A percentile compares a stretch with the other conserved stretches of the same genome.
phyloP scores from a whole-genome alignment of 2,329 filamentous ascomycete species.

The Phyllosticta citribraziliensis region DNA sequence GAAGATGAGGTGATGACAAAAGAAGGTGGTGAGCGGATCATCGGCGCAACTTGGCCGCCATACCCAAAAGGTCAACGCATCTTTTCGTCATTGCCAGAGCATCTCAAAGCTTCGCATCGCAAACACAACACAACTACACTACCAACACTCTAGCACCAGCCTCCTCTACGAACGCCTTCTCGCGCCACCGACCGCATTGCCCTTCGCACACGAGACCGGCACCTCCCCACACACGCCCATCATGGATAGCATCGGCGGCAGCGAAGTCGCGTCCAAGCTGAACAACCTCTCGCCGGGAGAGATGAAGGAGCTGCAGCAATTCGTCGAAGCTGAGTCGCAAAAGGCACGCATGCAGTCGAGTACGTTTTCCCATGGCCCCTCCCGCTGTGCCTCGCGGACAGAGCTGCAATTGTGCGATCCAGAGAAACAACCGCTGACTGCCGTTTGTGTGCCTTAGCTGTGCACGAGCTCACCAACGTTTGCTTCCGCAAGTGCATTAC shows the following conservation, averaged over 20 bases:
- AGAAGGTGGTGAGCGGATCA: neutral
- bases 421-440: constrained; percentile 17
- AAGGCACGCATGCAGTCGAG: constrained; percentile 59
- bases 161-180: neutral
- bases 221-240: neutral
- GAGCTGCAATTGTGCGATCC: too few species aligned
- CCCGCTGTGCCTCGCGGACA: neutral
- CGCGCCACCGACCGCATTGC: neutral
- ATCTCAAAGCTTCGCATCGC: neutral
- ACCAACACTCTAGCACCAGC: neutral
- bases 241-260: neutral
- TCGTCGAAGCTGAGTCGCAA: constrained; percentile 75
- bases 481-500: constrained; percentile 96
- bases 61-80: neutral
- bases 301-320: constrained; percentile 79
- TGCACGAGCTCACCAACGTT: constrained; percentile 59
- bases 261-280: constrained; percentile 47
- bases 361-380: constrained; percentile 13
- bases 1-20: neutral
- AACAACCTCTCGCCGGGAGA: constrained; percentile 69
- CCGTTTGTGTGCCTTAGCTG: constrained; percentile 34
- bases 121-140: neutral
- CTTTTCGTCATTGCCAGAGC: neutral
- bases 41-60: neutral
- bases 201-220: neutral